Base-by-base conservation (phyloP, 1,139 yeast genomes). In the Candida neerlandica region DNA sequence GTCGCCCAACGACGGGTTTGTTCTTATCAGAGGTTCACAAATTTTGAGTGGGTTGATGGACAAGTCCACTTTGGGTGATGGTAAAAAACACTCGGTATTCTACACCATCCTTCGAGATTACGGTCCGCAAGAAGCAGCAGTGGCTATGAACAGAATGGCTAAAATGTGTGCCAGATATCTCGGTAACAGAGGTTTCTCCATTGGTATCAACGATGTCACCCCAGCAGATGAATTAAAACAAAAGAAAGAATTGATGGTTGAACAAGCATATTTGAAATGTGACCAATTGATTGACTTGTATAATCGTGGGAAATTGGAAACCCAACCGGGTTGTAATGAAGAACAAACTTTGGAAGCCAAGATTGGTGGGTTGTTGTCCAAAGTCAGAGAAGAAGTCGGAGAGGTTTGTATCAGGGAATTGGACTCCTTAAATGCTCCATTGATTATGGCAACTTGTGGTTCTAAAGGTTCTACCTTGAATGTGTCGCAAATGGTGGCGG, bases 401-500 rank as follows among this genome's bases (percentile, higher is more conserved):
- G 98, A 94, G 58, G 96, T 91, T 52, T 95, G 99, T 78, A 92
- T 95, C 63, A 82, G 80, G 51, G 99, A 94, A 67, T 75, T 95
- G 54, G 97, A 90, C 58, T 82, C 88, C 49, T 82, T 91, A 43
- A 95, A 95, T 67, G 97, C 99, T 34, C 99, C 99, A 38, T 81
- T 95, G 64, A 92, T 95, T 65, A 95, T 95, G 99, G 98, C 99
- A 10, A 90, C 97, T 0, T 94, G 99, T 80, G 99, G 99, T 59
- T 94, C 99, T 45, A 95, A 95, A 69, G 99, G 99, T 70, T 94
- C 99, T 39, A 91, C 97, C 0, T 81, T 95, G 57, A 95, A 95
- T 69, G 99, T 95, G 41, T 94, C 99, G 10, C 99, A 95, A 73
- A 95, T 95, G 99, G 99, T 95, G 79, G 99, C 99, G 0, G 97